phyloP scores from a whole-genome alignment of 768 basidiomycete genomes.

The Baorangia bicolor region DNA sequence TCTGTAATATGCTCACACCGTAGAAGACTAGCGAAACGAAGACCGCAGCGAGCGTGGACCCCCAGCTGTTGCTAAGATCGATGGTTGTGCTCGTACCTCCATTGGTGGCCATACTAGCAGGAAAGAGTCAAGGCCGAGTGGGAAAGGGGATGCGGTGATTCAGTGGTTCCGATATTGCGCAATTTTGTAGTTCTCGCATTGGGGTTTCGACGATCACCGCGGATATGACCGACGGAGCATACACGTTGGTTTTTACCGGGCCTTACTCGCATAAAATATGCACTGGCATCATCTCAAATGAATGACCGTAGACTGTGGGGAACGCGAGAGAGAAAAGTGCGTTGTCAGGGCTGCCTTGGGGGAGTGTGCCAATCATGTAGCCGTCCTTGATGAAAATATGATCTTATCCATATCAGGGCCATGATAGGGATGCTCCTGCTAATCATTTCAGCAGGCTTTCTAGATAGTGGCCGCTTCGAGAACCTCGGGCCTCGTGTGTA shows the following conservation, averaged over 20 bases:
- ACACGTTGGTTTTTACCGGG: not conserved
- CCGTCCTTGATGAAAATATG: not conserved
- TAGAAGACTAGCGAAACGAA: slow-evolving; percentile 25
- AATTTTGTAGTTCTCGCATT: slow-evolving; percentile 14
- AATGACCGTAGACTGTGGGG: not conserved
- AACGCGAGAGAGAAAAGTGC: not conserved
- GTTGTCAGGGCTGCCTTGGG: not conserved
- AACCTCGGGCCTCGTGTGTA: not conserved
- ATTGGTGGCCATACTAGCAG: slow-evolving; percentile 12
- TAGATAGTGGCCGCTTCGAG: not conserved
- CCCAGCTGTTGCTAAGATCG: slow-evolving; percentile 19
- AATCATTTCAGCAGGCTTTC: not conserved
- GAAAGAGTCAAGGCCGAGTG: not conserved
- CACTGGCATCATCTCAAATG: not conserved
- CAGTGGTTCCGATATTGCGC: not conserved
- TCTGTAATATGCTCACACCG: slow-evolving; percentile 26
- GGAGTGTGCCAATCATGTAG: not conserved
- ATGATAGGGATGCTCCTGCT: not conserved
- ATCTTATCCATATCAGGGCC: not conserved
- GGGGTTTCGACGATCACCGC: slow-evolving; percentile 8
- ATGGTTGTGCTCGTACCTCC: not conserved
- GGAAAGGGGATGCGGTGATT: not conserved
- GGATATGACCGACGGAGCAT: not conserved
- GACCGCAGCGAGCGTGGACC: slow-evolving; percentile 21
- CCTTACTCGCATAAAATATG: not conserved